phyloP scores from a whole-genome alignment of 495 filamentous ascomycete genomes.

The Neurospora tetrasperma region DNA sequence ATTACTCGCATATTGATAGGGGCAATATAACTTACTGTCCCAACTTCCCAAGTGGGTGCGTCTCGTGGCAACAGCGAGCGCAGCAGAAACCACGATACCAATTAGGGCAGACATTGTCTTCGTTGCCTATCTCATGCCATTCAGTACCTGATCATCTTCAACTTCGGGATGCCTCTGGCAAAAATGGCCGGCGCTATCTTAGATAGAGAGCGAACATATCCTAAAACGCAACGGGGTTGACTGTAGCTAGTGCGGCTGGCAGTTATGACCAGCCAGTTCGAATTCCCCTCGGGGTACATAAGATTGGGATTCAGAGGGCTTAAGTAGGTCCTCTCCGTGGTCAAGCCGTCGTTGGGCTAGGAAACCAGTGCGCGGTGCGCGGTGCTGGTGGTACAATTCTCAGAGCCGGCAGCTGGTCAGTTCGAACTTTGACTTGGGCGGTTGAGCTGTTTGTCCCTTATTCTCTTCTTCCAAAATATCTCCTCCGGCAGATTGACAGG shows the following conservation, averaged over 20 bases:
- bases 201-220: background rate
- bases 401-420: no score
- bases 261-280: background rate
- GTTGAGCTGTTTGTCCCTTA: background rate
- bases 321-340: background rate
- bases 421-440: no score
- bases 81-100: background rate
- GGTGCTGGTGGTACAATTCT: no score
- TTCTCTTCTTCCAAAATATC: background rate
- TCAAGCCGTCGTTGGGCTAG: no score
- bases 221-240: background rate
- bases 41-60: background rate
- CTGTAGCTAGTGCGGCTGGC: background rate
- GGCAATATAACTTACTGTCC: background rate
- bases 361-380: no score
- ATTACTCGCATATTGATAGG: background rate
- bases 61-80: background rate
- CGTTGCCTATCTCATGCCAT: background rate
- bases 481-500: background rate
- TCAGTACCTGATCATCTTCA: background rate
- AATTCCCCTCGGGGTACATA: background rate
- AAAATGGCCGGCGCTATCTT: background rate
- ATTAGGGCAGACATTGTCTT: background rate
- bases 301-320: background rate
- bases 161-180: background rate